phyloP scores from a whole-genome alignment of 352 stramenopile genomes.

The Phytopythium boreale region DNA sequence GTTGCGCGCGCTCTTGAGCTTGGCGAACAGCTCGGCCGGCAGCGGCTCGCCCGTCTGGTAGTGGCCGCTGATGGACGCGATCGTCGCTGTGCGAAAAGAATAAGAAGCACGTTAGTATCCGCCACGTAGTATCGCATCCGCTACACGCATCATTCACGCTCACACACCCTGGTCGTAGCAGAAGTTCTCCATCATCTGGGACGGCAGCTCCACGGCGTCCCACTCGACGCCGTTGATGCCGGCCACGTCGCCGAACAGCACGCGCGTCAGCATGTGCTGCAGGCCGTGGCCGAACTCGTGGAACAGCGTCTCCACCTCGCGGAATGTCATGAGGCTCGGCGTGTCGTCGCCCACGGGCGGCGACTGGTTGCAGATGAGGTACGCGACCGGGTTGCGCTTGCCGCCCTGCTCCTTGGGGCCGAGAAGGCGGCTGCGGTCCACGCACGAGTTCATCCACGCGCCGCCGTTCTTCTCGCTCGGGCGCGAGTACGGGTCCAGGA shows the following conservation, averaged over 20 bases:
- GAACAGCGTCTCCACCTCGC: slow-evolving; percentile 96
- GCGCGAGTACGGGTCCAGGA: slow-evolving; percentile 96
- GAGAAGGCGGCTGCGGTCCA: slow-evolving; percentile 91
- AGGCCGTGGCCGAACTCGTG: slow-evolving; percentile 96
- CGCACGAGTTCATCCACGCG: slow-evolving; percentile 98
- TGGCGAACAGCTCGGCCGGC: slow-evolving; percentile 94
- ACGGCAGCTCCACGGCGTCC: slow-evolving; percentile 98
- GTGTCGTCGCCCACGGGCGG: slow-evolving; percentile 86
- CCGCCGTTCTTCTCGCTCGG: slow-evolving; percentile 97
- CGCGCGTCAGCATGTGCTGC: slow-evolving; percentile 98
- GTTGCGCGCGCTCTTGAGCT: slow-evolving; percentile 94
- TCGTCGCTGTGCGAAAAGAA: slow-evolving; percentile 55
- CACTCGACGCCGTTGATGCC: slow-evolving; percentile 98
- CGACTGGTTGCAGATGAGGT: slow-evolving; percentile 98
- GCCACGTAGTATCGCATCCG: too few relatives aligned
- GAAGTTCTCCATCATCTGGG: slow-evolving; percentile 99
- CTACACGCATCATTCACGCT: not conserved
- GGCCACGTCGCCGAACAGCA: slow-evolving; percentile 93
- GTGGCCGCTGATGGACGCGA: slow-evolving; percentile 76
- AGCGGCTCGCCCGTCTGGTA: slow-evolving; percentile 89
- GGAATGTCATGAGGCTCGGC: slow-evolving; percentile 98
- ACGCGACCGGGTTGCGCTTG: slow-evolving; percentile 92
- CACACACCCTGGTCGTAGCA: slow-evolving; percentile 90
- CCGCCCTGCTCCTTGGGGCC: slow-evolving; percentile 45
- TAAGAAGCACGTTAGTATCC: not conserved